Evolutionary conservation across 257 asterid species (phyloP), one percentile per base, ranked within the genome.

Genomic region (Schizonepeta tenuifolia): DNA sequence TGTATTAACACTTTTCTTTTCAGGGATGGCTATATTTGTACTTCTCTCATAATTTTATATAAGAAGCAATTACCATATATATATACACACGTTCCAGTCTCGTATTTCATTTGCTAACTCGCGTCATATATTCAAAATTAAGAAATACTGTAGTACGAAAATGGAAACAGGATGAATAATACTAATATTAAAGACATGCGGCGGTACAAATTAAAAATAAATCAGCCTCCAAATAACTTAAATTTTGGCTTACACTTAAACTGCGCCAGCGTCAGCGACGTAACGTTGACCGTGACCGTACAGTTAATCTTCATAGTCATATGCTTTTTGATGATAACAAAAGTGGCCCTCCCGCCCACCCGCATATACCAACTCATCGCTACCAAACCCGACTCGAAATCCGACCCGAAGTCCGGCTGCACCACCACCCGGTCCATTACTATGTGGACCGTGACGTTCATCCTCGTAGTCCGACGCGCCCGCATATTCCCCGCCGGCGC

Each of bases 261-360:
- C 38, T 82, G 78, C 49, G 78, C 85, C 78, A 90, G 78, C 1
- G 65, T 50, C 67, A 51, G 73, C n/a, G 72, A 79, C 1, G 89
- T 78, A 5, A 77, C 65, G 56, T 88, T 88, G 26, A 85, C 62
- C 64, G 77, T 62, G 38, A 26, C 49, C 44, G 46, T 83, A 55
- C 96, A 90, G 56, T 90, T 85, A 93, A 90, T 88, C 81, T 76
- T 86, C 59, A 90, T 87, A 3, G 78, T 75, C 28, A 85, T 85
- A 68, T 85, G 87, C 73, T 64, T 83, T 41, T 75, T 81, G 0
- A 86, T 49, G 12, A 88, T 20, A 12, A 82, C 2, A n/a, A 88
- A 58, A 65, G 81, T 86, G 22, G 77, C 86, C 54, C 76, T 76
- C 60, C 93, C 96, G 20, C 83, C 84, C 7, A 90, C 83, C 51